Base-by-base conservation (phyloP, 1,284 basidiomycete species). In the Rhodotorula mucilaginosa region DNA sequence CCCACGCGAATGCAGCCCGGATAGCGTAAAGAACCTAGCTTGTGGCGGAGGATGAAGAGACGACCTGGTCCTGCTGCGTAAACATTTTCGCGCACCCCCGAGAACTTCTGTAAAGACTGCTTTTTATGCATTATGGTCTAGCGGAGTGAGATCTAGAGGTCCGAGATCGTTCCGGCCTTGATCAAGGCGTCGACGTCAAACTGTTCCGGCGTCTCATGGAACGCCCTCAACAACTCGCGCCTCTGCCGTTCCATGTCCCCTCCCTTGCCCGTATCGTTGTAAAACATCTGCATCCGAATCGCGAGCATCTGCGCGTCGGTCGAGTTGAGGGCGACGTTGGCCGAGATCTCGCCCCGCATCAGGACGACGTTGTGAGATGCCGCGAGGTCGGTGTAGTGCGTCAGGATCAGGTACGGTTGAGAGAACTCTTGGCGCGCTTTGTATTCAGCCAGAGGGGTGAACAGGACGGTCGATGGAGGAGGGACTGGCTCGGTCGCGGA, bases 361-460 rank as follows among this genome's bases (percentile, higher is more conserved):
- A 99, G 86, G 0, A 97, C 92, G 57, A 91, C 80, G 21, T 87
- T 88, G 80, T 98, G 95, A 10, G 89, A 89, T 39, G 85, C 80
- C 1, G 89, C 87, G 12, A 99, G 83, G 79, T 99, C 96, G 54
- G 95, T 90, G 82, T 98, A 97, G 81, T 93, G 88, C 10, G 96
- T 97, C 61, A 98, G 80, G 49, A 92, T 90, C 39, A 99, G 85
- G 79, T 92, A 90, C 0, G 96, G 95, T 51, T 93, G 94, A 5
- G 96, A 92, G 82, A 90, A 98, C 59, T 90, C 87, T 73, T 87
- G 87, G 47, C 91, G 88, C 69, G 88, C 83, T 82, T 98, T 97
- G 86, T 93, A 99, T 83, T 98, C 96, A 76, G 92, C 90, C 63
- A 98, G 85, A 6, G 96, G 91, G 0, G 96, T 96, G 83, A 97